Evolutionary conservation across 2,329 filamentous ascomycete species (phyloP).

Genomic region (Alternaria sp.): DNA sequence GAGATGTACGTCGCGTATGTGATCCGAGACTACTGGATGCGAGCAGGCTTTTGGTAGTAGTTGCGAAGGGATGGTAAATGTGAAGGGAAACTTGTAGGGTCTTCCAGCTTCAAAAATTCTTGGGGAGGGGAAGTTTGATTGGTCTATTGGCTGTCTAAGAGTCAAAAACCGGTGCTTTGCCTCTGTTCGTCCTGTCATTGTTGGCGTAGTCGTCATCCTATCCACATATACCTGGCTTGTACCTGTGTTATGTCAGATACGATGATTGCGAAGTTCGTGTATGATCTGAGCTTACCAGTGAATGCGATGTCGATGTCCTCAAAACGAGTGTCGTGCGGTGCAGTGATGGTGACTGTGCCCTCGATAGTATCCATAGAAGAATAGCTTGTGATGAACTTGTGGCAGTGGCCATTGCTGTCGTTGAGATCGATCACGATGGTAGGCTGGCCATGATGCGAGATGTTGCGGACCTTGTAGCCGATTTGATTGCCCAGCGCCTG

Average conservation of each 20-base stretch:
- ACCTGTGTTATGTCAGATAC: constrained; percentile 48
- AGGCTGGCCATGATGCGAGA: constrained; percentile 46
- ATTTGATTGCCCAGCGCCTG: constrained; percentile 42
- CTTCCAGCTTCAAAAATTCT: constrained; percentile 61
- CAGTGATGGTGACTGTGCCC: constrained; percentile 59
- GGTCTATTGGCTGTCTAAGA: constrained; percentile 65
- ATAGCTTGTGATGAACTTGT: constrained; percentile 54
- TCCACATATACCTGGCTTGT: constrained; percentile 62
- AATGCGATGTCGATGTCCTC: constrained; percentile 66
- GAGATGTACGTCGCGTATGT: constrained; percentile 63
- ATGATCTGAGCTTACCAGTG: constrained; percentile 52
- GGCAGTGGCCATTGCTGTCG: constrained; percentile 37
- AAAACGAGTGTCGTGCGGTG: constrained; percentile 61
- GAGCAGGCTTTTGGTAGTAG: constrained; percentile 66
- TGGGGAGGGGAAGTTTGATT: constrained; percentile 61
- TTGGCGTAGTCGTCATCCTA: constrained; percentile 58
- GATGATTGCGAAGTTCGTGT: background rate
- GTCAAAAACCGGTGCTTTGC: constrained; percentile 67
- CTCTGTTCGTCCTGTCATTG: constrained; percentile 61
- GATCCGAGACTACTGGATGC: constrained; percentile 59
- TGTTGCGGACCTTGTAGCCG: constrained; percentile 42
- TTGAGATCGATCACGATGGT: constrained; percentile 53
- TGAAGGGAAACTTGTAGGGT: constrained; percentile 67
- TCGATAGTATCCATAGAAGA: constrained; percentile 65
- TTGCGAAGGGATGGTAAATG: constrained; percentile 67